Evolutionary conservation across 495 filamentous ascomycete species (phyloP).

Genomic region (Trichoderma reesei): DNA sequence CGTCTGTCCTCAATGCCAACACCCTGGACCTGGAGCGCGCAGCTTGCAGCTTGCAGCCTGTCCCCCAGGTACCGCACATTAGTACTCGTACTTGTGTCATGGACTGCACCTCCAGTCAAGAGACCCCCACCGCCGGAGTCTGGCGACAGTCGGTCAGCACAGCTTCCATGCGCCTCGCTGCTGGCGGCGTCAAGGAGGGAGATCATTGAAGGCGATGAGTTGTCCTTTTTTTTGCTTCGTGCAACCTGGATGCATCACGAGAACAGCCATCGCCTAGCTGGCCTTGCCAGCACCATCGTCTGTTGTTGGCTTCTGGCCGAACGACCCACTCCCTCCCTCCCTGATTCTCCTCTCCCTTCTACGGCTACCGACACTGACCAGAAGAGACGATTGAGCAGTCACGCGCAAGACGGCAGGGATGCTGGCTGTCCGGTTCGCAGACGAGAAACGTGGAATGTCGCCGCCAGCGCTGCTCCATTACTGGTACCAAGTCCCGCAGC

Average conservation of each 20-base stretch:
- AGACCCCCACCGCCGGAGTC: not conserved
- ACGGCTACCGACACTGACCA: not conserved
- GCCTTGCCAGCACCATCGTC: not conserved
- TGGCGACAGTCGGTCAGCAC: slow-evolving; percentile 2
- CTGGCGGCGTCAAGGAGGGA: not conserved
- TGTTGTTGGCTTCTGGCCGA: not conserved
- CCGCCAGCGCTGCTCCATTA: not conserved
- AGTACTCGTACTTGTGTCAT: not conserved
- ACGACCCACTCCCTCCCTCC: not conserved
- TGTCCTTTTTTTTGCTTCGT: slow-evolving; percentile 5
- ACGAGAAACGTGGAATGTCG: not conserved
- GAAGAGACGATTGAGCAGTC: not conserved
- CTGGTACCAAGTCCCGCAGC: too few relatives aligned
- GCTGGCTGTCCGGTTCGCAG: not conserved
- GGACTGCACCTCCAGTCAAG: not conserved
- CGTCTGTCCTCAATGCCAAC: not conserved
- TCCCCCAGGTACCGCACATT: too few relatives aligned
- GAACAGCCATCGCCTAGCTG: not conserved
- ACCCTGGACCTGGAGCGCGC: not conserved
- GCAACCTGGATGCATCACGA: slow-evolving; percentile 3
- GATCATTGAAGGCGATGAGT: not conserved
- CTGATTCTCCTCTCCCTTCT: too few relatives aligned
- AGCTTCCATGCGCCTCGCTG: not conserved
- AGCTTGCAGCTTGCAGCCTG: not conserved
- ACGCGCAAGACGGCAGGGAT: too few relatives aligned